Evolutionary conservation across 768 basidiomycete species (phyloP).

Genomic region (Fistulinella prunicolor): DNA sequence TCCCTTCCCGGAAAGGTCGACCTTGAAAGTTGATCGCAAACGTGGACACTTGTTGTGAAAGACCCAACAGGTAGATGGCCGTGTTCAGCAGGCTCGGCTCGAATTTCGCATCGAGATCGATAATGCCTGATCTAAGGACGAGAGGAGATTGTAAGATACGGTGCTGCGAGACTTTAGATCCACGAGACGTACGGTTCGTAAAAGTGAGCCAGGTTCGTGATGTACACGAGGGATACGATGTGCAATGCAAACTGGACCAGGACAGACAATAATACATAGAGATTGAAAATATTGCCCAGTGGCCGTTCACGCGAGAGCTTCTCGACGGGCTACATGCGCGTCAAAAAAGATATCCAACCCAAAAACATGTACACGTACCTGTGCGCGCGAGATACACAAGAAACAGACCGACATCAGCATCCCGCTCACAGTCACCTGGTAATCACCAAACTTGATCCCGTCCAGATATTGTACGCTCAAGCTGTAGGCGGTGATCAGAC

Average conservation of each 20-base stretch:
- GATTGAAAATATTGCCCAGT: constrained; percentile 92
- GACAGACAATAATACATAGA: constrained; percentile 92
- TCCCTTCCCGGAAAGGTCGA: constrained; percentile 97
- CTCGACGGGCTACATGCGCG: constrained; percentile 82
- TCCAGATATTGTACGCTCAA: constrained; percentile 96
- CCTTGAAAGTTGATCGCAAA: constrained; percentile 99
- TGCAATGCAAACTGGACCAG: constrained; percentile 92
- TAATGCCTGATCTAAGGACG: constrained; percentile 42
- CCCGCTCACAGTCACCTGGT: constrained; percentile 95
- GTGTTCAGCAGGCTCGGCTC: constrained; percentile 94
- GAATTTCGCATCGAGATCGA: constrained; percentile 96
- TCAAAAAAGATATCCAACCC: neutral
- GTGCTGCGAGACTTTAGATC: too few relatives aligned
- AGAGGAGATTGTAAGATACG: too few relatives aligned
- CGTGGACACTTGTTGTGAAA: constrained; percentile 97
- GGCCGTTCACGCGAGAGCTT: constrained; percentile 92
- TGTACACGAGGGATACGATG: constrained; percentile 87
- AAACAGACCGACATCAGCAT: constrained; percentile 96
- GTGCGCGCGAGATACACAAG: constrained; percentile 95
- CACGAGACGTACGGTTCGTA: constrained; percentile 74
- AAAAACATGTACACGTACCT: constrained; percentile 49
- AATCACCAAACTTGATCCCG: constrained; percentile 99
- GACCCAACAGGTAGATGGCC: constrained; percentile 90
- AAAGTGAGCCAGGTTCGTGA: constrained; percentile 78
- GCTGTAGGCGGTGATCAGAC: constrained; percentile 98